A percentile compares a stretch with the other conserved stretches of the same genome.
Evolutionary conservation across 78 protist species (phyloP).

Genomic region (slime mould (Dictyostelium discoideum)): dicty_2.7 NC_007088.5:4881001-4881500

Average conservation of each 20-base stretch:
- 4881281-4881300: background rate
- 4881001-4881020: background rate
- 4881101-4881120: slow-evolving; percentile 4
- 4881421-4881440: background rate
- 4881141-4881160: background rate
- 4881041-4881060: background rate
- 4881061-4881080: background rate
- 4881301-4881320: background rate
- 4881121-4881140: background rate
- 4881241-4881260: too few relatives aligned
- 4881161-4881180: background rate
- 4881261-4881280: too few relatives aligned
- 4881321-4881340: too few relatives aligned
- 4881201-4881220: background rate
- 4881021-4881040: background rate
- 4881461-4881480: too few relatives aligned
- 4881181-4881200: background rate
- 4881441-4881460: background rate
- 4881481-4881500: too few relatives aligned
- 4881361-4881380: background rate
- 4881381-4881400: background rate
- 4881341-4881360: background rate
- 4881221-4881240: background rate
- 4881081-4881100: background rate
- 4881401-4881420: background rate